These are phyloP conservation scores for Penicillium verrucosum DNA, from an alignment of 2,329 filamentous ascomycete species.

Conservation along the genomic window DNA sequence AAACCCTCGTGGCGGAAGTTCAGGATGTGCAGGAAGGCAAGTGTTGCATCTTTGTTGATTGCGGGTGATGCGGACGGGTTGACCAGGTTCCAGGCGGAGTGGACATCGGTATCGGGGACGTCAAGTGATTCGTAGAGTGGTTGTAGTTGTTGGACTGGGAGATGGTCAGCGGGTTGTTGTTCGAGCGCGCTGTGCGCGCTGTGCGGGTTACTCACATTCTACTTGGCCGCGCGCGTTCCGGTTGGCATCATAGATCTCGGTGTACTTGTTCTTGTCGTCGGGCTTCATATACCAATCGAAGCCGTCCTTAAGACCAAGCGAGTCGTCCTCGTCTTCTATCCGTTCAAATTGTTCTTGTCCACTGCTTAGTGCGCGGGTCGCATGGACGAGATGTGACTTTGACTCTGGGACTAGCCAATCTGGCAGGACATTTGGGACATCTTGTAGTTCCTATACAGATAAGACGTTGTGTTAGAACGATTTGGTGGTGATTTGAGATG, in stretches of 20 bases:
- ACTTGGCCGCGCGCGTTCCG: conserved; percentile 82
- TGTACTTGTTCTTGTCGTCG: conserved; percentile 85
- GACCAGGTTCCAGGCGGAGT: conserved; percentile 94
- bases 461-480: conserved; percentile 9
- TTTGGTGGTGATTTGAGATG: neutral
- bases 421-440: conserved; percentile 80
- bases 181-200: neutral
- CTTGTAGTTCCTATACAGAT: conserved; percentile 68
- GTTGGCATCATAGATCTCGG: conserved; percentile 94
- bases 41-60: conserved; percentile 90
- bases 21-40: conserved; percentile 94
- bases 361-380: conserved; percentile 72
- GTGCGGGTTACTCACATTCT: conserved; percentile 57
- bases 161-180: conserved; percentile 6
- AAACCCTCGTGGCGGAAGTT: conserved; percentile 94
- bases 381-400: conserved; percentile 86
- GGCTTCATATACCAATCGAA: conserved; percentile 99
- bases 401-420: conserved; percentile 97
- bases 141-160: conserved; percentile 68
- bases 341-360: conserved; percentile 79
- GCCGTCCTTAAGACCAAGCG: conserved; percentile 82
- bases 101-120: conserved; percentile 72
- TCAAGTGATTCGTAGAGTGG: conserved; percentile 72
- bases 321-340: conserved; percentile 74
- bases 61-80: conserved; percentile 80